These are phyloP conservation scores for Camellia granthamiana DNA, from an alignment of 148 eudicot genomes.

Conservation along the genomic window DNA sequence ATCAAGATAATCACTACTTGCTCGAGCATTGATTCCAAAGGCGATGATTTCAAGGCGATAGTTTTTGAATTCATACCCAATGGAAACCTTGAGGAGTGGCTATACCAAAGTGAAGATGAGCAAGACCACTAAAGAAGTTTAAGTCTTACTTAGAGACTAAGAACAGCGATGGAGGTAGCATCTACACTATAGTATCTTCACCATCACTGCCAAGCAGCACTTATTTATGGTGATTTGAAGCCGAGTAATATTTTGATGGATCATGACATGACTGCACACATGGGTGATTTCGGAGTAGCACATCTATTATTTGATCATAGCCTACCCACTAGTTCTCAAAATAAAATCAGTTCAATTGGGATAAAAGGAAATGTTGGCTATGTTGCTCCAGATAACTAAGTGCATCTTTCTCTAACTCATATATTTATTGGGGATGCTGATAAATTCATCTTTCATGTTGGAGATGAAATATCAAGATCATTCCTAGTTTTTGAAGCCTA, in stretches of 20 bases:
- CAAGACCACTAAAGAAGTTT: conserved; percentile 7
- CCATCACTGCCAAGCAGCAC: conserved; percentile 1
- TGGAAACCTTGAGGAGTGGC: too few species aligned
- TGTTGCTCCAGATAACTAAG: conserved; percentile 9
- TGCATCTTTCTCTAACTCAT: neutral
- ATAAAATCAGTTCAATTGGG: conserved; percentile 9
- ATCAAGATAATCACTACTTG: too few species aligned
- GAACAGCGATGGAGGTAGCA: conserved; percentile 13
- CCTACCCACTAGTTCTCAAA: neutral
- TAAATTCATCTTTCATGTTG: too few species aligned
- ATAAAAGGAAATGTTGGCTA: conserved; percentile 16
- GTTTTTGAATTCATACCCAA: too few species aligned
- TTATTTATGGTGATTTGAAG: conserved; percentile 18
- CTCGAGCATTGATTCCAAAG: too few species aligned
- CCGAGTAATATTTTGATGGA: conserved; percentile 11
- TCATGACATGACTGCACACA: conserved; percentile 2
- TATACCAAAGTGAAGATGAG: too few species aligned
- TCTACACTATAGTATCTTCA: conserved; percentile 17
- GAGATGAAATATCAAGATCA: neutral
- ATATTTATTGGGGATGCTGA: too few species aligned
- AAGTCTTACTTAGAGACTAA: conserved; percentile 3
- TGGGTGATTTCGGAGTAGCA: conserved; percentile 21
- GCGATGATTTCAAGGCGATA: too few species aligned
- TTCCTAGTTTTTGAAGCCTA: neutral
- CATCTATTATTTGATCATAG: neutral